Evolutionary conservation across 257 asterid species (phyloP), one percentile per base, ranked within the genome.

Genomic region (Solanum sejunctum): DNA sequence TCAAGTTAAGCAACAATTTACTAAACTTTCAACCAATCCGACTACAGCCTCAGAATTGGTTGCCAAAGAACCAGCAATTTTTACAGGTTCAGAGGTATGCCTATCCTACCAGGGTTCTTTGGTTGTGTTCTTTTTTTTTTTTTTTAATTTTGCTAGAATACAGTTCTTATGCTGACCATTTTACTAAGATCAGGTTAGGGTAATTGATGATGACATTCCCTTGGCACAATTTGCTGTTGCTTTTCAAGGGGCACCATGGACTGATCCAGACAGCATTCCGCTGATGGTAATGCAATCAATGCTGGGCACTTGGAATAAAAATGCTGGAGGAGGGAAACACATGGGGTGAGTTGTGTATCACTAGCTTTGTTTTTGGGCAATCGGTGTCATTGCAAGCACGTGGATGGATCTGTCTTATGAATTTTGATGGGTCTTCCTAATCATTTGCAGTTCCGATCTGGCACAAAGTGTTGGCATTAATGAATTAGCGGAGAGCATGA

Each of bases 201-300:
- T 92, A 93, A 90, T 93, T 57, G 96, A 93, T 84, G 98, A 95
- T 26, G 98, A 93, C 85, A 77, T 90, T 61, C 95, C 95, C 0
- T 92, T 92, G 61, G 98, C 98, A 70, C 96, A 95, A 85, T 93
- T 95, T 80, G 96, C 94, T 7, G 92, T 95, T 88, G 98, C 98
- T 83, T 93, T 93, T 91, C 97, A 95, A 90, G 98, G 98, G 87
- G 95, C 97, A 18, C 91, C 98, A 8, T 95, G 98, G 98, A 93
- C 95, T 4, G 98, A 95, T 89, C 98, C 95, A 39, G 97, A 93
- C 92, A 91, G 98, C 63, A 86, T 95, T 89, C 92, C 98, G 45
- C 89, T 95, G 87, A 93, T 93, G 98, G 94, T 93, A 70, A 95
- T 95, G 93, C 98, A 95, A 81, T 86, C 97, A 0, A 89, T 93